Evolutionary conservation across 805 yeast genomes (phyloP).

Genomic region (Yarrowia sp.): DNA sequence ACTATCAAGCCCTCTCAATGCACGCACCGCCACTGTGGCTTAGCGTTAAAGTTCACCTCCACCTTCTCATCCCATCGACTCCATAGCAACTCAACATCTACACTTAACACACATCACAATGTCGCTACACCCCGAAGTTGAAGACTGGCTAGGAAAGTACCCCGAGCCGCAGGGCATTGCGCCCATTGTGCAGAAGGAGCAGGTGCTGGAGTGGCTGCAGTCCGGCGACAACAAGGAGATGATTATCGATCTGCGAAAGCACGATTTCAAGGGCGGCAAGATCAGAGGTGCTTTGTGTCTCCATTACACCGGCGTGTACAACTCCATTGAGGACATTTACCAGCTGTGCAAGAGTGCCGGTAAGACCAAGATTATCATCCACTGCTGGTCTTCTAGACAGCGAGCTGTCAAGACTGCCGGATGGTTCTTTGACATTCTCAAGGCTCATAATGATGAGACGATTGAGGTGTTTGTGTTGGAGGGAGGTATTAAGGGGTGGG

Average conservation of each 20-base stretch:
- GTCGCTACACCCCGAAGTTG: slow-evolving; percentile 27
- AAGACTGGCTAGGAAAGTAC: slow-evolving; percentile 23
- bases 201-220: slow-evolving; percentile 29
- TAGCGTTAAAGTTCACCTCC: neutral
- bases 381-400: slow-evolving; percentile 33
- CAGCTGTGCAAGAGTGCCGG: slow-evolving; percentile 31
- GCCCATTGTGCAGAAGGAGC: slow-evolving; percentile 29
- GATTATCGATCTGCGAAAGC: slow-evolving; percentile 33
- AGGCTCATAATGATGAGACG: slow-evolving; percentile 26
- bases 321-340: slow-evolving; percentile 31
- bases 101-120: neutral
- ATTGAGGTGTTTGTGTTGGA: slow-evolving; percentile 30
- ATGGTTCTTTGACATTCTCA: slow-evolving; percentile 32
- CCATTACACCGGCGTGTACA: slow-evolving; percentile 27
- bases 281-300: slow-evolving; percentile 32
- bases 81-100: neutral
- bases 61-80: neutral
- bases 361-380: slow-evolving; percentile 31
- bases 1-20: too few species aligned
- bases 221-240: slow-evolving; percentile 28
- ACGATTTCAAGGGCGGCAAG: slow-evolving; percentile 34
- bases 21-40: too few species aligned
- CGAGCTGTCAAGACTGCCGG: slow-evolving; percentile 33
- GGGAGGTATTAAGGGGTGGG: slow-evolving; percentile 35
- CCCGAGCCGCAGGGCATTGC: slow-evolving; percentile 26